Conservation (phyloP, 371 early-diverging fungal species). For the Actinomortierella wolfii region DNA sequence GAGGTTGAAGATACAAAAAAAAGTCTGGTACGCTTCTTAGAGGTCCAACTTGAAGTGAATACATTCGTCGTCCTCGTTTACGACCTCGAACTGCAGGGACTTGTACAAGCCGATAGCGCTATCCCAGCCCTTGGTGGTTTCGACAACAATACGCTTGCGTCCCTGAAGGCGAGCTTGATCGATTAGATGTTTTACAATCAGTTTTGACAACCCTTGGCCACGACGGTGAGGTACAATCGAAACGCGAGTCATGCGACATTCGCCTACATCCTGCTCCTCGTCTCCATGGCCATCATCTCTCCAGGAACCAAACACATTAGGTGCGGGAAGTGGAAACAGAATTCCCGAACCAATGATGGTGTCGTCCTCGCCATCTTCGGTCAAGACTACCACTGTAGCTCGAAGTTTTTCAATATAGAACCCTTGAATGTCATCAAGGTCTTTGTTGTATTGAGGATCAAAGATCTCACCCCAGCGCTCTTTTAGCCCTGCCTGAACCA, state of each 20-base stretch:
- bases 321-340: constrained; percentile 32
- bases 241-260: constrained; percentile 41
- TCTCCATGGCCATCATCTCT: not conserved
- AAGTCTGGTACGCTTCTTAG: not conserved
- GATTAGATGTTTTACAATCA: constrained; percentile 16
- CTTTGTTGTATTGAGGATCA: constrained; percentile 29
- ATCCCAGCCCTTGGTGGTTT: constrained; percentile 27
- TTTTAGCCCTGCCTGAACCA: constrained; percentile 25
- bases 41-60: constrained; percentile 22
- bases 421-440: constrained; percentile 26
- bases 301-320: constrained; percentile 34
- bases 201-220: constrained; percentile 30
- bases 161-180: constrained; percentile 11
- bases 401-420: constrained; percentile 25
- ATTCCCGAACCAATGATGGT: constrained; percentile 27
- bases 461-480: constrained; percentile 37
- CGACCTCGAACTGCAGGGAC: constrained; percentile 18
- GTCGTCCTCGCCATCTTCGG: not conserved
- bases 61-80: constrained; percentile 11
- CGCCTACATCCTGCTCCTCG: not conserved
- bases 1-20: too few relatives aligned
- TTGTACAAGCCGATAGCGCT: constrained; percentile 40
- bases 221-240: constrained; percentile 21
- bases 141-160: constrained; percentile 29
- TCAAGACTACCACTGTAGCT: constrained; percentile 31